Conservation (phyloP, 495 filamentous ascomycete species). For the Aspergillus diversus region DNA sequence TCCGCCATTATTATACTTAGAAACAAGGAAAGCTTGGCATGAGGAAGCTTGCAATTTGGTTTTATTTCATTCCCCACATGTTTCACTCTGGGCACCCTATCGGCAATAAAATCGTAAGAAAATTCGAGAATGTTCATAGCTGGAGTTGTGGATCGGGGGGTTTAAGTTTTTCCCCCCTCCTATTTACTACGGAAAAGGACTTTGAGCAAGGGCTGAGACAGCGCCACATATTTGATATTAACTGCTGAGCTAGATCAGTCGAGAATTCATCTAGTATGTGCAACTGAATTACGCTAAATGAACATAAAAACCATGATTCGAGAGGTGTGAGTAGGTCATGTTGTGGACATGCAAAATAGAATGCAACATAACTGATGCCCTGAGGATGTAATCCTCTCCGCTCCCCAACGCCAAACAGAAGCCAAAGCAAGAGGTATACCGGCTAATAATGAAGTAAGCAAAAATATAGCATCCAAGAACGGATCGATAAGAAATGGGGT, state of each 20-base stretch:
- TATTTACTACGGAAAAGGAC: background rate
- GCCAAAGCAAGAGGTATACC: constrained; percentile 1
- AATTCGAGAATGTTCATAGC: background rate
- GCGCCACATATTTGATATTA: background rate
- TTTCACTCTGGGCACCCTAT: background rate
- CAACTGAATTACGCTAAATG: too few relatives aligned
- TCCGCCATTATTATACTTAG: too few relatives aligned
- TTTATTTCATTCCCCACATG: too few relatives aligned
- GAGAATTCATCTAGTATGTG: too few relatives aligned
- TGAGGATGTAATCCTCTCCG: background rate
- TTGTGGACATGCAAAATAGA: background rate
- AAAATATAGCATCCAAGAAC: background rate
- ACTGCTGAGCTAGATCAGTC: too few relatives aligned
- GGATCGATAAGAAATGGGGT: background rate
- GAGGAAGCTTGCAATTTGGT: too few relatives aligned
- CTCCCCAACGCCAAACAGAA: constrained; percentile 1
- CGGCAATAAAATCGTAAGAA: background rate
- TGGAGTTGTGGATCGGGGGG: too few relatives aligned
- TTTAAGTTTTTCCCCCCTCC: background rate
- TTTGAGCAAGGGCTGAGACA: background rate
- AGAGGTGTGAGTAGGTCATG: background rate
- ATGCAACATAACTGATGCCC: constrained; percentile 2
- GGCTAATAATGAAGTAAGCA: background rate
- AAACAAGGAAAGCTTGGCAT: too few relatives aligned
- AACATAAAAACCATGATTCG: background rate